These are phyloP conservation scores for Spatholobus suberectus DNA, from an alignment of 306 rosid species.

Conservation along the genomic window DNA sequence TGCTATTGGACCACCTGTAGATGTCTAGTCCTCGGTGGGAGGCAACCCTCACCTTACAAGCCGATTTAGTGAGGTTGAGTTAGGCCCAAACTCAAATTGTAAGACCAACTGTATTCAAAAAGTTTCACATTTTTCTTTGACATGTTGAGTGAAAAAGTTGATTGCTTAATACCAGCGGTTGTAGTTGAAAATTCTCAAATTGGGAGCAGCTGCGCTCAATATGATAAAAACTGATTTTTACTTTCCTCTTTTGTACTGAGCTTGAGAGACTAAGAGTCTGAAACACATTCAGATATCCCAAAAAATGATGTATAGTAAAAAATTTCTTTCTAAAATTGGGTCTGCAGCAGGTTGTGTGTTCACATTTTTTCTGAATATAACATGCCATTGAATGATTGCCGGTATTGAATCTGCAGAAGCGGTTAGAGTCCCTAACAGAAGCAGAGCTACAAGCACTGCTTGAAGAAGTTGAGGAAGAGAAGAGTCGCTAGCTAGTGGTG, in stretches of 20 bases:
- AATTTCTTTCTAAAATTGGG: background rate
- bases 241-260: background rate
- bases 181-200: background rate
- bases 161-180: background rate
- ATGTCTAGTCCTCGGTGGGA: too few relatives aligned
- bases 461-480: conserved; percentile 96
- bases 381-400: conserved; percentile 8
- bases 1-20: too few relatives aligned
- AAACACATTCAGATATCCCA: conserved; percentile 4
- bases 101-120: too few relatives aligned
- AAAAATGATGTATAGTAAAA: background rate
- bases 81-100: too few relatives aligned
- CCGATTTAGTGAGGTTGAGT: too few relatives aligned
- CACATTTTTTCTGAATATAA: conserved; percentile 22
- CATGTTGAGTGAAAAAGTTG: background rate
- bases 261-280: conserved; percentile 10
- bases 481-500: conserved; percentile 62
- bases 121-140: conserved; percentile 10
- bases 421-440: conserved; percentile 91
- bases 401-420: conserved; percentile 74
- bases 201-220: background rate
- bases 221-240: background rate
- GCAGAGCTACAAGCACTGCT: conserved; percentile 89
- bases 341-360: background rate
- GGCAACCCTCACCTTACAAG: too few relatives aligned